Base-by-base conservation (phyloP, 768 basidiomycete species). In the Termitomyces sp. region DNA sequence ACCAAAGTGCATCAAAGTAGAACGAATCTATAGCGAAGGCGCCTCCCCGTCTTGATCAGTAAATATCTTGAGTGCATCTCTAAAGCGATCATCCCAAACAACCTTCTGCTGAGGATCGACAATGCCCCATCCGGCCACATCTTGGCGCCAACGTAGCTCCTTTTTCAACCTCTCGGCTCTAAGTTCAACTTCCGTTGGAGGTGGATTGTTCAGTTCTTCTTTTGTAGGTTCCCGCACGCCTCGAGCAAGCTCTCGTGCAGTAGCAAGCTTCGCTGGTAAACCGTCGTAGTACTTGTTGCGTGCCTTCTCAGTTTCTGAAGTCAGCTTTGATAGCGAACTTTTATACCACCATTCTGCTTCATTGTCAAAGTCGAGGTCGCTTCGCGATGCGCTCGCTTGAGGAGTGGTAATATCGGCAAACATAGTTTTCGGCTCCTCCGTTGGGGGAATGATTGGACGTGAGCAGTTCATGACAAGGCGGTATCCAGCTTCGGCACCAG, bases 151-250 rank as follows among this genome's bases (percentile, higher is more conserved):
- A 63, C 84, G 77, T 62, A 84, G 69, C 73, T 98, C 96, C 73
- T 94, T 96, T 71, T 88, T 87, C 69, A 94, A 69, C 62, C 96
- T 77, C 72, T 98, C 94, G 40, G 87, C 87, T 45, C 89, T 83
- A 55, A 98, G 75, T 67, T 97, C 91, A 21, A 91, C 87, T 71
- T 98, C 93, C 1, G 89, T 94, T 30, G 84, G 85, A 3, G 94
- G 91, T 2, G 92, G 91, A 63, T 87, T 80, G 14, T 76, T 77
- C 44, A 70, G 63, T 70, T 98, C 96, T 57, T 89, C 90, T 66
- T 89, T 89, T 14, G 93, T 96, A n/a, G 87, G 84, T 63, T 93
- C 87, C 12, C 94, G 80, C 31, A 78, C 81, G 1, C 91, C 85
- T 8, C 81, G 79, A 8, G 87, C 82, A 14, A 97, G 79, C 47